Conservation (phyloP, 2,329 filamentous ascomycete genomes). For the Macroventuria anomochaeta region DNA sequence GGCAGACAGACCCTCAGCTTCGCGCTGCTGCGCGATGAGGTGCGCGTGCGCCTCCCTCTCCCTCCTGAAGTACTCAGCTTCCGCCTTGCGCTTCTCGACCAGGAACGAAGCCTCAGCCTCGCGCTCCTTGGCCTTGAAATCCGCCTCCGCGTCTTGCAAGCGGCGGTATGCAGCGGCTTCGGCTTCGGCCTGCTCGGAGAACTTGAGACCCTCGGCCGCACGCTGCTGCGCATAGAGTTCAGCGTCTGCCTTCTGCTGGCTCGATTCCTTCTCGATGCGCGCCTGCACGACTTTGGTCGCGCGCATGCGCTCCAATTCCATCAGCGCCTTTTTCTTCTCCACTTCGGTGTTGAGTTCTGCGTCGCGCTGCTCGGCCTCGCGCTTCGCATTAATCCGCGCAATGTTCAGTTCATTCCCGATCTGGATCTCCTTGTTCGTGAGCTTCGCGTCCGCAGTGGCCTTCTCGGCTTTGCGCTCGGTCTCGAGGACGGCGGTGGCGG, state of each 20-base stretch:
- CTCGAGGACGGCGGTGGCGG: constrained; percentile 82
- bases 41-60: constrained; percentile 65
- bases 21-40: constrained; percentile 68
- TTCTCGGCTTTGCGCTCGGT: constrained; percentile 85
- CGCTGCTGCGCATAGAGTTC: constrained; percentile 58
- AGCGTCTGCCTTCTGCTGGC: constrained; percentile 71
- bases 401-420: constrained; percentile 78
- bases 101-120: constrained; percentile 59
- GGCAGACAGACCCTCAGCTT: constrained; percentile 77
- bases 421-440: constrained; percentile 74
- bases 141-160: constrained; percentile 52
- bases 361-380: constrained; percentile 76
- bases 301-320: constrained; percentile 80
- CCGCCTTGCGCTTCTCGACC: constrained; percentile 52
- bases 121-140: constrained; percentile 49
- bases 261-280: constrained; percentile 70
- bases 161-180: constrained; percentile 60
- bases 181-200: constrained; percentile 66
- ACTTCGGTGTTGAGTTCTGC: constrained; percentile 81
- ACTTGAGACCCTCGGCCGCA: constrained; percentile 59
- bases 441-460: constrained; percentile 75
- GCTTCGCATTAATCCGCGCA: constrained; percentile 74
- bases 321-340: constrained; percentile 76
- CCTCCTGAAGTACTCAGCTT: constrained; percentile 50
- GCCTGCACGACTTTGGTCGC: constrained; percentile 81